phyloP scores from a whole-genome alignment of 2,329 filamentous ascomycete species.

The Alternaria brassicicola region DNA sequence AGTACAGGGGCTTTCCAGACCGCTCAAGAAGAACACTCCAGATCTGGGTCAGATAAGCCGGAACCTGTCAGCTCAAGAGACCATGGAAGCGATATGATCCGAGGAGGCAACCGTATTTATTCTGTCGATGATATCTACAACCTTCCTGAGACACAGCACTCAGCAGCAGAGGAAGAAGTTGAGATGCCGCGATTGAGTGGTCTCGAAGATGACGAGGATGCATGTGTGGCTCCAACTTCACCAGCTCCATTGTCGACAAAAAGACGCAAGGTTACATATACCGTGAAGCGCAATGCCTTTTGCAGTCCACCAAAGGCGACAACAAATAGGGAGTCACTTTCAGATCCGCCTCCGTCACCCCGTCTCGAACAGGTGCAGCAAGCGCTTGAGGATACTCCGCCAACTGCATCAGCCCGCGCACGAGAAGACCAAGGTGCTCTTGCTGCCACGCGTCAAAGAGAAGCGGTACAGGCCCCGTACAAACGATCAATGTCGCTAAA shows the following conservation, averaged over 20 bases:
- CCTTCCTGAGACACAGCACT: conserved; percentile 42
- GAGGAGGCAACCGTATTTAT: conserved; percentile 21
- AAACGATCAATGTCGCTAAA: conserved; percentile 34
- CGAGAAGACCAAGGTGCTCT: conserved; percentile 46
- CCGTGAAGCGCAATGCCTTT: conserved; percentile 27
- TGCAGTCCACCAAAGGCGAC: conserved; percentile 23
- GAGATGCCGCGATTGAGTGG: conserved; percentile 44
- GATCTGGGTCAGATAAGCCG: conserved; percentile 24
- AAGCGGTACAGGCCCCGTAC: conserved; percentile 24
- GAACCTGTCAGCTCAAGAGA: conserved; percentile 22
- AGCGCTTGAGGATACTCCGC: conserved; percentile 27
- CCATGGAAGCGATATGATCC: conserved; percentile 21
- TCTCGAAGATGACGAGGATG: conserved; percentile 42
- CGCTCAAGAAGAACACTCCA: conserved; percentile 49
- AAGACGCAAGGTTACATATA: conserved; percentile 39
- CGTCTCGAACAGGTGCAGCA: conserved; percentile 26
- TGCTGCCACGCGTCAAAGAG: conserved; percentile 33
- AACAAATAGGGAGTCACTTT: conserved; percentile 17
- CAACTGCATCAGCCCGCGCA: conserved; percentile 29
- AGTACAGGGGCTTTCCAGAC: conserved; percentile 37
- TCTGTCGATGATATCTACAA: conserved; percentile 47
- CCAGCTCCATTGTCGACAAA: conserved; percentile 36
- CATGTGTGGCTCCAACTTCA: conserved; percentile 31
- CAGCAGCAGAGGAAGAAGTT: conserved; percentile 39
- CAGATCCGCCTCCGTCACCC: conserved; percentile 17